Percentiles rank a stretch among this genome's conserved stretches.
phyloP scores from a whole-genome alignment of 306 rosid species.

The Styphnolobium japonicum region DNA sequence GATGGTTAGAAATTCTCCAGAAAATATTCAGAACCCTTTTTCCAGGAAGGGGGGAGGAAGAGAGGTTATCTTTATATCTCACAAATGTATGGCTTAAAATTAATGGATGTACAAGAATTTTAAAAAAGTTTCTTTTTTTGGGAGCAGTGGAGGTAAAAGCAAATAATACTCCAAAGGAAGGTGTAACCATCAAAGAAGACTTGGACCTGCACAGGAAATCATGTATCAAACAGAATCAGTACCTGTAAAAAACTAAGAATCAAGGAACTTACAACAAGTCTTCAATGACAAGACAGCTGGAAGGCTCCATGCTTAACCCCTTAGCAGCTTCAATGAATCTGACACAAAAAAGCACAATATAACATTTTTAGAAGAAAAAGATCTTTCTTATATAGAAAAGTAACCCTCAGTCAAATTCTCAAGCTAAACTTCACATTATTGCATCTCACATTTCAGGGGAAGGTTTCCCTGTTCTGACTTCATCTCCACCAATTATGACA shows the following conservation, averaged over 20 bases:
- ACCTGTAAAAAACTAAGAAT: not conserved
- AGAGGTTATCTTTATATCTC: not conserved
- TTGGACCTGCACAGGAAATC: not conserved
- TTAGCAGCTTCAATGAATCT: constrained; percentile 88
- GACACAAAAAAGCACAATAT: constrained; percentile 23
- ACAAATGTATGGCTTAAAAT: constrained; percentile 21
- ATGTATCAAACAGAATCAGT: not conserved
- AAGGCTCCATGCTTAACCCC: constrained; percentile 61
- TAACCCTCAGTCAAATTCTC: not conserved
- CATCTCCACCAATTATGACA: constrained; percentile 80
- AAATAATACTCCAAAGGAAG: not conserved
- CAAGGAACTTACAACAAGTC: constrained; percentile 71
- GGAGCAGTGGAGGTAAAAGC: not conserved
- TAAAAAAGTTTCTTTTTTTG: not conserved
- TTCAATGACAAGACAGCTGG: constrained; percentile 86
- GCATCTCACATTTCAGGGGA: constrained; percentile 87
- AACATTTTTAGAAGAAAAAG: constrained; percentile 15
- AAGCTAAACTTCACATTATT: constrained; percentile 4
- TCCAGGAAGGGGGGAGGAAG: not conserved
- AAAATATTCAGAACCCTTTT: not conserved
- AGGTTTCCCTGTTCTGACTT: constrained; percentile 77
- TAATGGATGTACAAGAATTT: not conserved
- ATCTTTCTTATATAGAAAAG: constrained; percentile 8
- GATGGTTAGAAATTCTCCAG: not conserved
- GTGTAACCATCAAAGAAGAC: not conserved